Base-by-base conservation (phyloP, 306 rosid species). In the Crotalaria pallida region DNA sequence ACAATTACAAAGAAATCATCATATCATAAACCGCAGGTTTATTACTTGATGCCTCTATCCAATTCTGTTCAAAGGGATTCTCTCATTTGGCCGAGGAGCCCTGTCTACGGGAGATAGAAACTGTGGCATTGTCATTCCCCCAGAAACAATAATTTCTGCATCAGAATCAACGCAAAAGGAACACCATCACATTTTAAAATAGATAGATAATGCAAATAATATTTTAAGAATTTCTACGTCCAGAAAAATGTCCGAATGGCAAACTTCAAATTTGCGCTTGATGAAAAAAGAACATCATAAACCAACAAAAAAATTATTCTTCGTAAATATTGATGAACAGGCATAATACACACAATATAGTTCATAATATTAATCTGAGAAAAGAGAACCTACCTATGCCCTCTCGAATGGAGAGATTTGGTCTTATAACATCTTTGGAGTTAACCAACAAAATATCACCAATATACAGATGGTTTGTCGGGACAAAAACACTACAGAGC, bases 121-220 rank as follows among this genome's bases (percentile, higher is more conserved):
- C 81, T 88, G 96, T 0, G 97, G 97, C 96, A 91, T 87, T 13
- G 97, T 82, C 97, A 91, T 91, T 63, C 96, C 97, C 58, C 96
- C 97, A 11, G 97, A 91, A 80, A 91, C 93, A 17, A 91, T 88
- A 40, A 91, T 88, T 82, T 91, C 97, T 91, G 96, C 84, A 82
- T 10, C 64, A 52, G 19, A 64, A 67, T 44, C 27, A 50, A 22
- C 19, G 31, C 10, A 48, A 27, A 47, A 47, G 72, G 55, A 13
- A 34, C 29, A 10, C 17, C 61, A 26, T 13, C 16, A 50, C 16
- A 17, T 40, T 49, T 51, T 22, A 52, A 3, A 15, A 38, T 13
- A 11, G 12, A 21, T 21, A 33, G 10, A 40, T 7, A 7, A 45
- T 6, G 24, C 19, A 41, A 19, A 69, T 33, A 38, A 55, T 26